A percentile compares a stretch with the other conserved stretches of the same genome.
These are phyloP conservation scores for Cyamopsis tetragonoloba DNA, from an alignment of 306 rosid species.

Conservation along the genomic window DNA sequence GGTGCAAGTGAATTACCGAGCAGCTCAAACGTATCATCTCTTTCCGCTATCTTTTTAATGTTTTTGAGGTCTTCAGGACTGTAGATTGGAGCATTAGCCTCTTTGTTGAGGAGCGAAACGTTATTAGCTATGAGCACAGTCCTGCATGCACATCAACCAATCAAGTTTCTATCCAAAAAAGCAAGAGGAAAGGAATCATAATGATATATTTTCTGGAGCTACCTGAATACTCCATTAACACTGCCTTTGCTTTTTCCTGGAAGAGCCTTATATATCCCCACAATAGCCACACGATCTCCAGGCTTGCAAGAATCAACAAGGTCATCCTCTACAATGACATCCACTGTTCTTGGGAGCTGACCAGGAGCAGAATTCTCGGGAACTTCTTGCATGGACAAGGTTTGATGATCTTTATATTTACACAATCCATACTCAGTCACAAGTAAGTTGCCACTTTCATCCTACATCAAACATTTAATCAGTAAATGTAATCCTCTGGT, in stretches of 20 bases:
- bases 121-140: conserved; percentile 89
- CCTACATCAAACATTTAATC: conserved; percentile 40
- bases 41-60: conserved; percentile 80
- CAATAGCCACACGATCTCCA: conserved; percentile 93
- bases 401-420: conserved; percentile 94
- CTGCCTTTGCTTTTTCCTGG: conserved; percentile 88
- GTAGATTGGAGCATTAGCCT: conserved; percentile 90
- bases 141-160: conserved; percentile 44
- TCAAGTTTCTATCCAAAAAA: conserved; percentile 17
- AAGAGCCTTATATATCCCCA: conserved; percentile 91
- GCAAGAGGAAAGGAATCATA: background rate
- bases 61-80: conserved; percentile 71
- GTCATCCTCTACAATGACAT: conserved; percentile 86
- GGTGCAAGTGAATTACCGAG: conserved; percentile 97
- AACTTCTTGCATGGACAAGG: conserved; percentile 94
- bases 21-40: conserved; percentile 83
- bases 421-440: conserved; percentile 95
- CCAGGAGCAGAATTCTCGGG: conserved; percentile 99
- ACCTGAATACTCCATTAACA: conserved; percentile 97
- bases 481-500: background rate
- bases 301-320: conserved; percentile 97
- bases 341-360: conserved; percentile 97
- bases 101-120: conserved; percentile 91
- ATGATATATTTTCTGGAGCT: conserved; percentile 23
- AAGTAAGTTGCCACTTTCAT: conserved; percentile 86